phyloP scores from a whole-genome alignment of 2,329 filamentous ascomycete genomes.

The Rachicladosporium sp. region DNA sequence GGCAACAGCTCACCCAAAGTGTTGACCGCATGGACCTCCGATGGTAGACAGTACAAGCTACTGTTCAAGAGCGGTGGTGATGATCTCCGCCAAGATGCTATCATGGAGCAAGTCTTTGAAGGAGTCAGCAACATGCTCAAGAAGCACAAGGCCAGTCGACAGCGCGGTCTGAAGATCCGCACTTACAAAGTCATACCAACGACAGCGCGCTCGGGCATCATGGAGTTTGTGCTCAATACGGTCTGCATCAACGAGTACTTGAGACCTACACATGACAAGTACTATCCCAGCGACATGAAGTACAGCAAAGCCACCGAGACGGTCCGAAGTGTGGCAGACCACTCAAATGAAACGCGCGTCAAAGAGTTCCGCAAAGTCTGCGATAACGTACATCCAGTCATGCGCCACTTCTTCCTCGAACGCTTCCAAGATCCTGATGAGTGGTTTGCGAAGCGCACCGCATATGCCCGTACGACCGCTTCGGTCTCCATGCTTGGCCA shows the following conservation, averaged over 20 bases:
- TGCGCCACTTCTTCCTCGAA: constrained; percentile 96
- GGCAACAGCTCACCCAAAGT: constrained; percentile 92
- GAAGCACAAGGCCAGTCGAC: constrained; percentile 73
- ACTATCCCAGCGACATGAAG: constrained; percentile 75
- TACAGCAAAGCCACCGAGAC: constrained; percentile 63
- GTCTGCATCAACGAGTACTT: constrained; percentile 85
- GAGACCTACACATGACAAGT: constrained; percentile 76
- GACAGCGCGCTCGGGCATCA: constrained; percentile 73
- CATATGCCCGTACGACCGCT: constrained; percentile 86
- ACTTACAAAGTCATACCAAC: constrained; percentile 96
- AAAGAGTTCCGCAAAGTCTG: constrained; percentile 65
- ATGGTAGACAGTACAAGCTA: constrained; percentile 75
- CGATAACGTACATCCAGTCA: constrained; percentile 77
- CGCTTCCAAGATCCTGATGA: constrained; percentile 86
- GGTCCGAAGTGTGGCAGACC: constrained; percentile 58
- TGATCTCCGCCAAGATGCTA: constrained; percentile 91
- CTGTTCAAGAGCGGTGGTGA: constrained; percentile 93
- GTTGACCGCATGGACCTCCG: constrained; percentile 64
- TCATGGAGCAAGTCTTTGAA: constrained; percentile 98
- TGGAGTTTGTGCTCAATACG: constrained; percentile 93
- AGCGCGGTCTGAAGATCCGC: constrained; percentile 77
- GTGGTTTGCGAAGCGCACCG: constrained; percentile 81
- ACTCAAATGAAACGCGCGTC: constrained; percentile 58
- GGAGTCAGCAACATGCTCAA: constrained; percentile 85
- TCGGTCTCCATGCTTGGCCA: constrained; percentile 87